Base-by-base conservation (phyloP, 305 asterid species). In the Fraxinus angustifolia region DNA sequence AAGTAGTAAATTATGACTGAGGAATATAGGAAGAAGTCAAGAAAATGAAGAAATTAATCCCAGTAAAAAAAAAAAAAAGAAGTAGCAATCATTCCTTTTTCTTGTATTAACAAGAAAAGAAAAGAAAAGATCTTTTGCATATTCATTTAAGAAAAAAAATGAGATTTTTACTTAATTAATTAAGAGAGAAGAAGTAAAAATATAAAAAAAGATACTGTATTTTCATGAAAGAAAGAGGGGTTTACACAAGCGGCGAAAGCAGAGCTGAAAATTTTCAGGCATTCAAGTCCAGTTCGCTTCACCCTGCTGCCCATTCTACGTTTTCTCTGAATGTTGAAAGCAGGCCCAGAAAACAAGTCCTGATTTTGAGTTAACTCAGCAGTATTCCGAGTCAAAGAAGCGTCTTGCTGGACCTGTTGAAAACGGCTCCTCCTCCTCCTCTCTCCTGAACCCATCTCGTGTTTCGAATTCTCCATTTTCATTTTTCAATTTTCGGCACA, bases 261-360 rank as follows among this genome's bases (percentile, higher is more conserved):
- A 40, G 88, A 7, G 78, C 12, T 62, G 4, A 87, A 84, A 68
- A 86, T 8, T 56, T 85, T 62, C 68, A 88, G 81, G 48, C 86
- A 10, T 21, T 79, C 76, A 28, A 87, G 82, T 68, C 84, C 78
- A 5, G 84, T 80, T 6, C 91, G 86, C 77, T 87, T 84, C 75
- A 84, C 58, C 85, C 93, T 83, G 3, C 80, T 83, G 11, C 73
- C 73, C 88, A 84, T 79, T 81, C 93, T 87, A 53, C 88, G 85
- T 0, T 90, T 86, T 72, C 93, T 81, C 82, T 36, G 87, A 2
- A 87, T 77, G 7, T 35, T 73, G 73, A 88, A 88, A 26, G 88
- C 87, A 35, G 91, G 89, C 53, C 85, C 83, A 10, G 90, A 75
- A 31, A 88, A 76, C 28, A 84, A 84, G 53, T 88, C 90, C 73